Conservation (phyloP, 352 stramenopile species). For the Pythium guiyangense region DNA sequence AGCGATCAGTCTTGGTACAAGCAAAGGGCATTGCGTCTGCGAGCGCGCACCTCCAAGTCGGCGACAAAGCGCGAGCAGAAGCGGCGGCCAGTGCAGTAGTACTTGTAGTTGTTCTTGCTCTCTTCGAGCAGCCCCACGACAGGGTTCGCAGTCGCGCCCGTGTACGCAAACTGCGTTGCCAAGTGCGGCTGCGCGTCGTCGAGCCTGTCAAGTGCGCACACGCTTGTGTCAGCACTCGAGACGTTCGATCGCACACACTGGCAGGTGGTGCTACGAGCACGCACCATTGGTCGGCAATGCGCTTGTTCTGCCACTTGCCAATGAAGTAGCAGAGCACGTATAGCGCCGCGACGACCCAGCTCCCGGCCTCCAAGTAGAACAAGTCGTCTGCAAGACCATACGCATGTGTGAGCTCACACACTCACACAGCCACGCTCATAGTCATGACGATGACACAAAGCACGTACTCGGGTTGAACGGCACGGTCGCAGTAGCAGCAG, state of each 20-base stretch:
- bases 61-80: slow-evolving; percentile 72
- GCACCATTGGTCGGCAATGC: slow-evolving; percentile 63
- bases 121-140: slow-evolving; percentile 64
- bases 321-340: slow-evolving; percentile 61
- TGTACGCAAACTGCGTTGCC: slow-evolving; percentile 74
- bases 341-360: slow-evolving; percentile 37
- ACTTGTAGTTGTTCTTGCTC: slow-evolving; percentile 77
- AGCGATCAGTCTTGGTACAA: background rate
- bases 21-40: background rate
- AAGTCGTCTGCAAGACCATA: slow-evolving; percentile 26
- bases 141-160: slow-evolving; percentile 48
- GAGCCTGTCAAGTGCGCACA: slow-evolving; percentile 23
- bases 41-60: slow-evolving; percentile 44
- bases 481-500: slow-evolving; percentile 1
- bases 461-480: slow-evolving; percentile 16
- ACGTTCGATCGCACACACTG: background rate
- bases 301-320: slow-evolving; percentile 62
- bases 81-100: slow-evolving; percentile 77
- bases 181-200: slow-evolving; percentile 61
- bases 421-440: background rate
- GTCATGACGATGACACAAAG: background rate
- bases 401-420: background rate
- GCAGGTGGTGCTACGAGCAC: background rate
- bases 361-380: slow-evolving; percentile 43
- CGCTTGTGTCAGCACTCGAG: background rate